A percentile compares a stretch with the other conserved stretches of the same genome.
These are phyloP conservation scores for Zalerion maritima DNA, from an alignment of 495 filamentous ascomycete species.

Conservation along the genomic window DNA sequence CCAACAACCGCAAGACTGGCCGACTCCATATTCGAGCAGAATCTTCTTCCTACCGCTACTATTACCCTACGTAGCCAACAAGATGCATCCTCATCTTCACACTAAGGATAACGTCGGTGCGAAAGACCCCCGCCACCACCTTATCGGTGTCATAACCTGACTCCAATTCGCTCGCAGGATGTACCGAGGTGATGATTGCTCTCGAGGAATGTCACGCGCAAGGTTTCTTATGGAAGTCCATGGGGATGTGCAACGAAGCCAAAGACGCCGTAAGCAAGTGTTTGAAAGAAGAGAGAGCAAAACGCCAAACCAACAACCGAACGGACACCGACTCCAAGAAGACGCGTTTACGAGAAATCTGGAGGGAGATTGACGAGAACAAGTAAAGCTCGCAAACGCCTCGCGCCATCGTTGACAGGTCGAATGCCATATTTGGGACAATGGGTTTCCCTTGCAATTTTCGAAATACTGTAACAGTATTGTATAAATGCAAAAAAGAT, in stretches of 20 bases:
- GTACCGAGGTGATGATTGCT: conserved; percentile 80
- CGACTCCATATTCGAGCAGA: no score
- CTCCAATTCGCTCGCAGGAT: conserved; percentile 38
- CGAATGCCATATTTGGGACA: no score
- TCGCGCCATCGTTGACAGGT: no score
- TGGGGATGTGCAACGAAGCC: conserved; percentile 77
- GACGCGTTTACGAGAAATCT: conserved; percentile 51
- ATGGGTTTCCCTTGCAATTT: no score
- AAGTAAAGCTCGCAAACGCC: no score
- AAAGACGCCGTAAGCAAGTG: conserved; percentile 74
- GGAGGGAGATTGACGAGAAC: conserved; percentile 74
- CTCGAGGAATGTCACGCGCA: conserved; percentile 92
- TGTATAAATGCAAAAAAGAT: no score
- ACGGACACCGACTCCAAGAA: conserved; percentile 54
- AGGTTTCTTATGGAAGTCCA: conserved; percentile 76
- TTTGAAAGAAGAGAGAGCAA: conserved; percentile 59
- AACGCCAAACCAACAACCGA: conserved; percentile 63
- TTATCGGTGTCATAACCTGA: conserved; percentile 1
- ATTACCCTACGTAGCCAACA: conserved; percentile 13
- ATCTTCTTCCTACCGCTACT: no score
- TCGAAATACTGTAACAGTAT: no score
- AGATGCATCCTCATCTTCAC: conserved; percentile 95
- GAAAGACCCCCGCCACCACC: conserved; percentile 6
- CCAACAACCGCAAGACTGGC: no score
- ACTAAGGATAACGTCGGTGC: conserved; percentile 78